Evolutionary conservation across 257 asterid species (phyloP), one percentile per base, ranked within the genome.

Genomic region (Salvia hispanica): DNA sequence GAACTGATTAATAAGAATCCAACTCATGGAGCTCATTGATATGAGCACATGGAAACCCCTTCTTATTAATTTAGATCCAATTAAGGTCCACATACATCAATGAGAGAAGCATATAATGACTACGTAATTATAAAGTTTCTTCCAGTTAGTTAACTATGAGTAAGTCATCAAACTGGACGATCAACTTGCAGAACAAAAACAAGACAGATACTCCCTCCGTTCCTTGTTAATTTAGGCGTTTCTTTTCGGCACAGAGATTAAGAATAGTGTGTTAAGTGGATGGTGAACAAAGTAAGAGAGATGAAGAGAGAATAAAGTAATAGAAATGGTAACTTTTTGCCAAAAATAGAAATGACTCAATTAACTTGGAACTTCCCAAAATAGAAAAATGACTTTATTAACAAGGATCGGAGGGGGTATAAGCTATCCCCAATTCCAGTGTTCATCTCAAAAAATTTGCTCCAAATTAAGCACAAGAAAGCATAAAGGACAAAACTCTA

Each of bases 171-270:
- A 61, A 31, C 45, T 15, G 55, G 56, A 37, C 60, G 36, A 13
- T 40, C 69, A 63, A 67, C 39, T 9, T 46, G 72, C 18, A 70
- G 40, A 39, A 16, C 52, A 57, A 7, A 63, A 50, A 62, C 44
- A 42, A 54, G 52, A 67, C 2, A 42, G 43, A 11, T 6, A n/a
- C n/a, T n/a, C n/a, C n/a, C n/a, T n/a, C n/a, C n/a, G n/a, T n/a
- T n/a, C n/a, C n/a, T n/a, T n/a, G n/a, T n/a, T n/a, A n/a, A n/a
- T n/a, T n/a, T n/a, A n/a, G n/a, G n/a, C n/a, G n/a, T n/a, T n/a
- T n/a, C n/a, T n/a, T n/a, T n/a, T n/a, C n/a, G n/a, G n/a, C n/a
- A n/a, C n/a, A n/a, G n/a, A n/a, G n/a, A n/a, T n/a, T n/a, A n/a
- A n/a, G n/a, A n/a, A n/a, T n/a, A n/a, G n/a, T n/a, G n/a, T n/a